These are phyloP conservation scores for Narthecium ossifragum DNA, from an alignment of 106 monocot genomes.

Conservation along the genomic window DNA sequence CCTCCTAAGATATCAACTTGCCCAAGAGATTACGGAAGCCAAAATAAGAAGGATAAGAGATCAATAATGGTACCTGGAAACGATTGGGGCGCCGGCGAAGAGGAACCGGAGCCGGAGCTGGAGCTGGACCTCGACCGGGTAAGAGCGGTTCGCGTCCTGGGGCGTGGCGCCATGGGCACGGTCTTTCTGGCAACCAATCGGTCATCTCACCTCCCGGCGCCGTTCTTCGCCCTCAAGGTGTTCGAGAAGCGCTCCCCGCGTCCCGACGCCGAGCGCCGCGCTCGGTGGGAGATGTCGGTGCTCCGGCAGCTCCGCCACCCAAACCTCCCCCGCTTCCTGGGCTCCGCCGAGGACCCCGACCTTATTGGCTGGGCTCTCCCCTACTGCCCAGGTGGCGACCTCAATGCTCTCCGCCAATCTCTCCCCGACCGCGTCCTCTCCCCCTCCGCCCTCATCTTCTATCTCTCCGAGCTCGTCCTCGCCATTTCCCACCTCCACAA, in stretches of 20 bases:
- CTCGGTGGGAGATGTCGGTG: slow-evolving; percentile 72
- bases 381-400: slow-evolving; percentile 83
- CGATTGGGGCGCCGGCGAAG: no score
- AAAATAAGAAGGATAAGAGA: neutral
- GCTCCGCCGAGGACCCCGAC: slow-evolving; percentile 45
- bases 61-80: neutral
- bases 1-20: neutral
- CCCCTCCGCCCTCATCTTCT: slow-evolving; percentile 68
- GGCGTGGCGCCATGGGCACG: slow-evolving; percentile 85
- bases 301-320: slow-evolving; percentile 57
- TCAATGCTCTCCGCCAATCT: slow-evolving; percentile 68
- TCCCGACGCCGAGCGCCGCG: slow-evolving; percentile 53
- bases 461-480: slow-evolving; percentile 65
- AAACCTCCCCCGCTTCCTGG: slow-evolving; percentile 68
- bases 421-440: slow-evolving; percentile 73
- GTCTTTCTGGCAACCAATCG: slow-evolving; percentile 61
- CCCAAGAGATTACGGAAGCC: neutral
- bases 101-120: slow-evolving; percentile 6
- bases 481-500: slow-evolving; percentile 77
- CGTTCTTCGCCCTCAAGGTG: slow-evolving; percentile 74
- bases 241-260: slow-evolving; percentile 42
- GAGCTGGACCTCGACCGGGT: slow-evolving; percentile 62
- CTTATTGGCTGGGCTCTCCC: slow-evolving; percentile 79
- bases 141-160: slow-evolving; percentile 59
- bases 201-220: slow-evolving; percentile 4